Base-by-base conservation (phyloP, 1,284 basidiomycete genomes). In the Sporisorium graminicola region DNA sequence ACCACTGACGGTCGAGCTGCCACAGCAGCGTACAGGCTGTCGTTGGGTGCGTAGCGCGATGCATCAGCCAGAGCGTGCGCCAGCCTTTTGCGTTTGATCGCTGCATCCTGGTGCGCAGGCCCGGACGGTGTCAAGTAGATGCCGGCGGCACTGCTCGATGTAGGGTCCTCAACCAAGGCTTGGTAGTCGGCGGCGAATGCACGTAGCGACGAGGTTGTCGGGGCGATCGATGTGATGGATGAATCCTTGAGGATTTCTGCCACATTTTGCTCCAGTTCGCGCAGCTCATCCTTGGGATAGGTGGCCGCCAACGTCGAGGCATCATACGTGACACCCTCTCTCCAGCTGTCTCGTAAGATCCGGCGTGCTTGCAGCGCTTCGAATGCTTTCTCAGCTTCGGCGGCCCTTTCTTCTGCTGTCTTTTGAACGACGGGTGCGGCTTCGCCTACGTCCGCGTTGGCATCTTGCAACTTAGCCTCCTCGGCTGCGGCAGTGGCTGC, bases 1-100 rank as follows among this genome's bases (percentile, higher is more conserved):
- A 77, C 53, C 49, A 78, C 56, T 2, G 78, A 60, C 20, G 82
- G 82, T 26, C 78, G 73, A 13, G 72, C 80, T 42, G 68, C 33
- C 14, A 83, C 78, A 16, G 76, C 72, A 3, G 77, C 82, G 33
- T 81, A 80, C 51, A 84, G 51, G 50, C 78, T 82, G 60, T 84
- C 82, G 57, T 71, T 76, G 3, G 82, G 82, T 31, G 68, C 54
- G 27, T 77, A 84, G 8, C 80, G 74, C 33, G 62, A 64, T n/a
- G 80, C 65, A 50, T 84, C 82, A 3, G 80, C 78, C 37, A 84
- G 29, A 13, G 72, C 64, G 37, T 74, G 72, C 18, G 82, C 82
- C n/a, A 84, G 54, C 26, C 75, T 58, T 5, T 80, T 73, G 16
- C 82, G 68, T 42, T 82, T 81, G 8, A 58, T 65, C n/a, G 72